Evolutionary conservation across 2,329 filamentous ascomycete genomes (phyloP), one percentile per base, ranked within the genome.

Genomic region (Venturia effusa): DNA sequence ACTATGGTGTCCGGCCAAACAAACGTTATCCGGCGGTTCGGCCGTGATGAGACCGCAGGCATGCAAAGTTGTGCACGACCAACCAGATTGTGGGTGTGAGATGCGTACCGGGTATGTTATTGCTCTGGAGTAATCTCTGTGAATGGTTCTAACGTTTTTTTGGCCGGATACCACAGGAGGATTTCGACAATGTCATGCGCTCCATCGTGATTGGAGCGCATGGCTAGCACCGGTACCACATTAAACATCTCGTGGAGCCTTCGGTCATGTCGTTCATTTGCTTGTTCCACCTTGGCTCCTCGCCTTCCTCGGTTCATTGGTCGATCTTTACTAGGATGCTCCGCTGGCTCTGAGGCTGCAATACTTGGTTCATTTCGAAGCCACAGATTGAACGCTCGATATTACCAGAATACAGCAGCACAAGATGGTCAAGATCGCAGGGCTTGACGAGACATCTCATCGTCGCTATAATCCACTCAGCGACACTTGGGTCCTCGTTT

Each of bases 361-460:
- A 45, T 45, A 45, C 41, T 45, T 45, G 37, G 37, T 11, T 6
- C 8, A 10, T 45, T 45, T 4, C 13, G n/a, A 19, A 45, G 41
- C 13, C 5, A 4, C 41, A 45, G 41, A 45, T n/a, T n/a, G n/a
- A n/a, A n/a, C n/a, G n/a, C n/a, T n/a, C n/a, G n/a, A n/a, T n/a
- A n/a, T n/a, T n/a, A n/a, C n/a, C n/a, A n/a, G n/a, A n/a, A n/a
- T n/a, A n/a, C 4, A 45, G 19, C n/a, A 10, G n/a, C n/a, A 17
- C 41, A 45, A 6, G 19, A 45, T 45, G 41, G 41, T 45, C 5
- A 17, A 45, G 5, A 22, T 6, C 19, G n/a, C 41, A 45, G 41
- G 41, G 19, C 43, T 62, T 30, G 41, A 62, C 27, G 61, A 62
- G 8, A 62, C 41, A 11, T 62, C 61, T 24, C 61, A 62, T 51